phyloP scores from a whole-genome alignment of 495 filamentous ascomycete genomes.

The Aspergillus mulundensis region DNA sequence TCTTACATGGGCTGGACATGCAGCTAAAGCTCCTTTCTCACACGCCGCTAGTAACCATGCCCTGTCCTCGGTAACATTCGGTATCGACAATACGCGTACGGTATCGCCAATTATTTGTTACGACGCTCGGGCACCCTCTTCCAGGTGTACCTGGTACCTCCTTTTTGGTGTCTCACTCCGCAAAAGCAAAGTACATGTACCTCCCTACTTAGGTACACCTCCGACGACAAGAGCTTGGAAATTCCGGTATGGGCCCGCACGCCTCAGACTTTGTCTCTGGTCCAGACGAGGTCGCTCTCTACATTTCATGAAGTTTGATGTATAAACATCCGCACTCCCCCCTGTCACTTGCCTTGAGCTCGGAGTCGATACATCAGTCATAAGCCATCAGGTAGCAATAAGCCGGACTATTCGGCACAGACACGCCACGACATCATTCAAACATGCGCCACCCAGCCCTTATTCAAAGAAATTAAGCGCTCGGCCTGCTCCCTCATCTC shows the following conservation, averaged over 20 bases:
- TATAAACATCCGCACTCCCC: not conserved
- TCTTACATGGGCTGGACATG: constrained; percentile 17
- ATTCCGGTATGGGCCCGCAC: not conserved
- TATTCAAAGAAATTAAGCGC: not conserved
- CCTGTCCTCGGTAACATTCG: not conserved
- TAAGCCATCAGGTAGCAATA: not conserved
- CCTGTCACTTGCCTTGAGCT: not conserved
- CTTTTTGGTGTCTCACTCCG: not conserved
- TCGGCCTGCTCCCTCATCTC: not conserved
- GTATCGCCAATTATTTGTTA: not conserved
- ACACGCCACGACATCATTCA: constrained; percentile 2
- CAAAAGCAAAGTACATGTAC: constrained; percentile 6
- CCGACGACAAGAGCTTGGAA: not conserved
- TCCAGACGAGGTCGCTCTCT: no score
- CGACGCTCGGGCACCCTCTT: constrained; percentile 3
- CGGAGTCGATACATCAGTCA: not conserved
- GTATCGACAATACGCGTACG: constrained; percentile 4
- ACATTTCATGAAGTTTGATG: not conserved
- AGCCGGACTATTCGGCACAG: not conserved
- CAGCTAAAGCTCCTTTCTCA: constrained; percentile 10
- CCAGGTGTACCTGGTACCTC: constrained; percentile 7
- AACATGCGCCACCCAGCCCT: not conserved
- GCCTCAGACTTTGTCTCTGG: not conserved
- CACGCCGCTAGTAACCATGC: constrained; percentile 4
- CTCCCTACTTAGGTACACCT: not conserved